Evolutionary conservation across 192 early-diverging fungal genomes (phyloP).

Genomic region (Gonapodya prolifera): DNA sequence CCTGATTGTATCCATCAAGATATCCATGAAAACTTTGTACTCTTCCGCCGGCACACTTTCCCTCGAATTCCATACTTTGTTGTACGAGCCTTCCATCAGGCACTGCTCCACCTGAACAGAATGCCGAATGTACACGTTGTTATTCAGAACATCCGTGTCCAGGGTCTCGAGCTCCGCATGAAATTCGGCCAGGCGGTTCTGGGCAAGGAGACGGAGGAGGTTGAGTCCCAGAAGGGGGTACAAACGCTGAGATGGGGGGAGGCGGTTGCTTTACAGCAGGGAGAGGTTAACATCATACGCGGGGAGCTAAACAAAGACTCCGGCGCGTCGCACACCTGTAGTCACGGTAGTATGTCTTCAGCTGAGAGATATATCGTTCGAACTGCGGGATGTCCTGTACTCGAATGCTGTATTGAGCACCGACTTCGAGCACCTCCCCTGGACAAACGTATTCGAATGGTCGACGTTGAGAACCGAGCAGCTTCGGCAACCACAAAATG

Average conservation of each 20-base stretch:
- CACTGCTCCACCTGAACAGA: slow-evolving; percentile 90
- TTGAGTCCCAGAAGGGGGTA: slow-evolving; percentile 87
- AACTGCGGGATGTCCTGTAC: slow-evolving; percentile 83
- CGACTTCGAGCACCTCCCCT: slow-evolving; percentile 83
- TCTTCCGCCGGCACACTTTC: slow-evolving; percentile 79
- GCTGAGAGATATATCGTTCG: slow-evolving; percentile 88
- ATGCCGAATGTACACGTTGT: slow-evolving; percentile 77
- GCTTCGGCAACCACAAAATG: not conserved
- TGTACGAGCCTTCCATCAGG: slow-evolving; percentile 96
- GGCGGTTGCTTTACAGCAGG: slow-evolving; percentile 23
- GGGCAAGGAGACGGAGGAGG: slow-evolving; percentile 79
- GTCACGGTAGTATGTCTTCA: slow-evolving; percentile 79
- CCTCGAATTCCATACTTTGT: slow-evolving; percentile 89
- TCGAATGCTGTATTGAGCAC: slow-evolving; percentile 75
- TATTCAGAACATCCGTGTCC: slow-evolving; percentile 62
- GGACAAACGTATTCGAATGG: not conserved
- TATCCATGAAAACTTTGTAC: slow-evolving; percentile 88
- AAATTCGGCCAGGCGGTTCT: slow-evolving; percentile 95
- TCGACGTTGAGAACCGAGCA: not conserved
- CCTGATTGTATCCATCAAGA: slow-evolving; percentile 86
- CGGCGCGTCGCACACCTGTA: slow-evolving; percentile 31
- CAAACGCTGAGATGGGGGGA: slow-evolving; percentile 68
- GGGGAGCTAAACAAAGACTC: not conserved
- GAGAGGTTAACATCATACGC: slow-evolving; percentile 11
- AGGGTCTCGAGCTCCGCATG: slow-evolving; percentile 93